Evolutionary conservation across 2,329 filamentous ascomycete genomes (phyloP), one percentile per base, ranked within the genome.

Genomic region (Trichophyton benhamiae): DNA sequence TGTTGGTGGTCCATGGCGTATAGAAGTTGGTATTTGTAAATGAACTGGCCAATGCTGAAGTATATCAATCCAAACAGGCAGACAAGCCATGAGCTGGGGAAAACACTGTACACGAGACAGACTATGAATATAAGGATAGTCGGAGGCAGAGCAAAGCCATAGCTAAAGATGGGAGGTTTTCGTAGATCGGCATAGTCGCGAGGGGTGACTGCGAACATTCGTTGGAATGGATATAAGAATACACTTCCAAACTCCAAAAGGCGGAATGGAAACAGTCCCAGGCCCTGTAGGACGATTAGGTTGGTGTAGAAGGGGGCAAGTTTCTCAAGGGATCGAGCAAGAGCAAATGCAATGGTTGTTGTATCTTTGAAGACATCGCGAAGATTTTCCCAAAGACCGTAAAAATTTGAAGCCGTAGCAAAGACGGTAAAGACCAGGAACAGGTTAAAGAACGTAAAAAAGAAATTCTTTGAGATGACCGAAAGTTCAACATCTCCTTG

Each of bases 391-490:
- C 81, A 80, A 59, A 87, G 82, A 38, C 80, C 79, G 74, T 85
- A 85, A 69, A 96, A 88, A 60, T 86, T 84, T 44, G 87, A 84
- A 1, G 84, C 89, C 3, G 91, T 90, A 60, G 88, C 88, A 53
- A 95, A 88, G 27, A 94, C 82, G 0, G 92, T 95, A 72, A 97
- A 96, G 52, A 97, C 84, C 58, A 97, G 83, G 75, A 99, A 99
- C 62, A 97, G 89, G 75, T 99, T 99, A 83, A 99, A 97, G 75
- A 99, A 99, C 8, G 88, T 91, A 72, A 99, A 99, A 80, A 97
- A 96, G 77, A 97, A 99, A 74, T 97, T 99, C 77, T 99, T 99
- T 60, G 90, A 96, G 66, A 99, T 92, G 52, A 95, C 81, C 0
- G 94, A 97, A 5, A 99, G 80, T 73, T 97, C 94, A 22, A 99